These are phyloP conservation scores for Magnaporthiopsis incrustans DNA, from an alignment of 2,329 filamentous ascomycete genomes.

Conservation along the genomic window DNA sequence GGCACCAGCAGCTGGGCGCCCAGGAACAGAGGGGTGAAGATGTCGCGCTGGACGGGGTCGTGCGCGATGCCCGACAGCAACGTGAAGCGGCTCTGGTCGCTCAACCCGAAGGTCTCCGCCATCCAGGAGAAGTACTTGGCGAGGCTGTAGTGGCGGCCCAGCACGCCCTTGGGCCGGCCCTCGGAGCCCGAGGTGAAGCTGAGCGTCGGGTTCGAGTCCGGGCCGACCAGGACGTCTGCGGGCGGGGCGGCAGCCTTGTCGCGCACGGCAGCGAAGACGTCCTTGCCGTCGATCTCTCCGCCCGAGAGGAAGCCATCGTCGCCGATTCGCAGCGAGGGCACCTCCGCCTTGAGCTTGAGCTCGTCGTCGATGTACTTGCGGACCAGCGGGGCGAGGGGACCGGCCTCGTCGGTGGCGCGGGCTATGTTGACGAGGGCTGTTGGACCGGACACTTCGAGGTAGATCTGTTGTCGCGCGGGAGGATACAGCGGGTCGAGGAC, in stretches of 20 bases:
- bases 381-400: slow-evolving; percentile 41
- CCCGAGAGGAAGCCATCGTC: slow-evolving; percentile 68
- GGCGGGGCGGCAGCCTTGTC: slow-evolving; percentile 41
- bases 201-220: slow-evolving; percentile 73
- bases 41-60: slow-evolving; percentile 62
- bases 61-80: slow-evolving; percentile 81
- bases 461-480: slow-evolving; percentile 71
- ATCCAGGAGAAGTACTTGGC: slow-evolving; percentile 92
- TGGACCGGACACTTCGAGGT: slow-evolving; percentile 72
- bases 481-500: slow-evolving; percentile 79
- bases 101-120: slow-evolving; percentile 71
- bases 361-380: slow-evolving; percentile 63
- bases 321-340: slow-evolving; percentile 64
- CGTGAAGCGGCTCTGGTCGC: slow-evolving; percentile 66
- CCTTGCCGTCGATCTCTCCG: slow-evolving; percentile 55
- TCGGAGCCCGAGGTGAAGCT: slow-evolving; percentile 69
- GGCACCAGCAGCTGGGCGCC: slow-evolving; percentile 75
- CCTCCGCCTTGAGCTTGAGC: slow-evolving; percentile 61
- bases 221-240: slow-evolving; percentile 72
- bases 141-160: slow-evolving; percentile 78
- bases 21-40: slow-evolving; percentile 84
- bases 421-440: slow-evolving; percentile 65
- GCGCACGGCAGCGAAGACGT: slow-evolving; percentile 52
- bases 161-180: slow-evolving; percentile 78
- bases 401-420: slow-evolving; percentile 59